Evolutionary conservation across 2,329 filamentous ascomycete genomes (phyloP).

Genomic region (Tricladium varicosporioides): DNA sequence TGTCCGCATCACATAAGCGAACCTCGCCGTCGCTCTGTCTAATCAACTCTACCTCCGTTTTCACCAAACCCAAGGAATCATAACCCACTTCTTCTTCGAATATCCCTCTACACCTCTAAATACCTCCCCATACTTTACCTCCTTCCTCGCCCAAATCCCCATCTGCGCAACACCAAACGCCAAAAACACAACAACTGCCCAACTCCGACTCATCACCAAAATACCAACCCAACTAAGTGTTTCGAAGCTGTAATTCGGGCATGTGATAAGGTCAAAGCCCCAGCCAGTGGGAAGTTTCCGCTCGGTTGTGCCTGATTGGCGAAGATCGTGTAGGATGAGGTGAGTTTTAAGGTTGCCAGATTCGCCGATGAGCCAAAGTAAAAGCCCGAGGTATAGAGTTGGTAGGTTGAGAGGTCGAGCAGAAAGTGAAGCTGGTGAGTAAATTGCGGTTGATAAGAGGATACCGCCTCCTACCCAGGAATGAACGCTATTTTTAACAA

Average conservation of each 20-base stretch:
- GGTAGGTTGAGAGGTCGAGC: constrained; percentile 42
- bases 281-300: constrained; percentile 84
- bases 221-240: constrained; percentile 82
- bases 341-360: constrained; percentile 78
- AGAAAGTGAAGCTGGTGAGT: constrained; percentile 70
- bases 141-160: constrained; percentile 81
- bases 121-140: neutral
- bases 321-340: constrained; percentile 72
- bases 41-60: too few relatives aligned
- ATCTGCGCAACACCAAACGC: constrained; percentile 73
- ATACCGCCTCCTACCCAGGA: constrained; percentile 88
- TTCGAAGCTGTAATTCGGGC: constrained; percentile 97
- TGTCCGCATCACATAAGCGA: too few relatives aligned
- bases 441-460: constrained; percentile 81
- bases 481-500: constrained; percentile 92
- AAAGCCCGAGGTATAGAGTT: constrained; percentile 55
- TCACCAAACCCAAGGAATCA: neutral
- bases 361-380: constrained; percentile 75
- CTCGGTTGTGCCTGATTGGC: constrained; percentile 77
- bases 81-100: neutral
- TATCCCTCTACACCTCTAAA: neutral
- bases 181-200: constrained; percentile 75
- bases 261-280: constrained; percentile 84
- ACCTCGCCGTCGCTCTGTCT: too few relatives aligned
- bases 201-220: constrained; percentile 74